A percentile compares a stretch with the other conserved stretches of the same genome.
Evolutionary conservation across 139 green algal genomes (phyloP).

Genomic region (Chlorokybus atmophyticus): DNA sequence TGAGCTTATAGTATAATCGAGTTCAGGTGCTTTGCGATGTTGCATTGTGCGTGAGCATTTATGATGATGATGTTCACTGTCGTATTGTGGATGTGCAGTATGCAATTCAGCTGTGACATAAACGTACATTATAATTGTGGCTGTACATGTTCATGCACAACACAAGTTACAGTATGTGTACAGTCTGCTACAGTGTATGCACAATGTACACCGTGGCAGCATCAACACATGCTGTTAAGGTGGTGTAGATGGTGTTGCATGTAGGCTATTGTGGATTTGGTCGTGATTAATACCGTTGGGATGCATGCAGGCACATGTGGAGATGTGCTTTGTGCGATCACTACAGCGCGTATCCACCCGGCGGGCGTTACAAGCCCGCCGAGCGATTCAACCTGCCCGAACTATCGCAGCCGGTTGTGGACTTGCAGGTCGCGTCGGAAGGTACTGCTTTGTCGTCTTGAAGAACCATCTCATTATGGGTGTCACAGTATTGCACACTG

Average conservation of each 20-base stretch:
- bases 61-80: neutral
- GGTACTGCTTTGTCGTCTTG: neutral
- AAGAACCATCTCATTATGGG: neutral
- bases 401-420: constrained; percentile 36
- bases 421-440: constrained; percentile 32
- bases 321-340: constrained; percentile 54
- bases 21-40: neutral
- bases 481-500: no score
- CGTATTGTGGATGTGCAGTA: neutral
- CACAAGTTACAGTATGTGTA: neutral
- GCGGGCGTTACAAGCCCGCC: constrained; percentile 8
- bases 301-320: constrained; percentile 1
- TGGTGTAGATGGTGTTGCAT: neutral
- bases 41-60: neutral
- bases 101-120: neutral
- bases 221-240: neutral
- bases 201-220: neutral
- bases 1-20: neutral
- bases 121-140: neutral
- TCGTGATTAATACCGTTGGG: neutral
- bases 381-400: constrained; percentile 38
- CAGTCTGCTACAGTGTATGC: neutral
- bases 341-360: constrained; percentile 26
- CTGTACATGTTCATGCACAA: no score
- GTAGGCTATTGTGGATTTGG: constrained; percentile 8